Conservation (phyloP, 257 asterid species). For the Solanum sejunctum region DNA sequence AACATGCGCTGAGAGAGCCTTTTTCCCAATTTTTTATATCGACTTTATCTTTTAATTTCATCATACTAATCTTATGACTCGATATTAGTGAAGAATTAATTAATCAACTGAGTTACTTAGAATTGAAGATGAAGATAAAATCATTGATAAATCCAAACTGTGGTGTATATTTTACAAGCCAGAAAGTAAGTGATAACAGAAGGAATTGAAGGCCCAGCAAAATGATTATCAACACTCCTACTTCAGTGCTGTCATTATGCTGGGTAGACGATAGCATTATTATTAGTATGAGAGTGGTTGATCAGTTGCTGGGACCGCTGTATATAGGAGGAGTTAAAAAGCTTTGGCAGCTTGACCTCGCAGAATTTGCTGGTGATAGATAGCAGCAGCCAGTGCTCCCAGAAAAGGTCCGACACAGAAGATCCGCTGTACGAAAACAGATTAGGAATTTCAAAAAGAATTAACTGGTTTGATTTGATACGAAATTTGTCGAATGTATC, state of each 20-base stretch:
- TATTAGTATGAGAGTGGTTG: background rate
- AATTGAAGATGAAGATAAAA: background rate
- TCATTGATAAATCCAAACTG: background rate
- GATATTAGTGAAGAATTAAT: background rate
- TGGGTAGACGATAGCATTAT: background rate
- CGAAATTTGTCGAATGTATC: too few species aligned
- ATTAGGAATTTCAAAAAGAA: background rate
- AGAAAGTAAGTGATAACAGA: background rate
- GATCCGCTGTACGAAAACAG: background rate
- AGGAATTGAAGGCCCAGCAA: background rate
- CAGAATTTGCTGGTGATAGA: slow-evolving; percentile 4
- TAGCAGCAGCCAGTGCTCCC: slow-evolving; percentile 7
- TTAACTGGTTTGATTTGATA: too few species aligned
- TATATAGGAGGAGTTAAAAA: background rate
- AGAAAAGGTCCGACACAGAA: slow-evolving; percentile 14
- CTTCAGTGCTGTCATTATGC: background rate
- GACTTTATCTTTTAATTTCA: too few species aligned
- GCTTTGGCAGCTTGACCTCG: slow-evolving; percentile 4
- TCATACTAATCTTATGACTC: background rate
- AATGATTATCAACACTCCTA: background rate
- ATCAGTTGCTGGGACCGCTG: background rate
- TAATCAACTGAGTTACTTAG: background rate
- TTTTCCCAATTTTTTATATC: too few species aligned
- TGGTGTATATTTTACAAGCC: background rate
- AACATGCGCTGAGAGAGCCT: too few species aligned